Evolutionary conservation across 2,329 filamentous ascomycete species (phyloP), one percentile per base, ranked within the genome.

Genomic region (Scedosporium apiospermum): DNA sequence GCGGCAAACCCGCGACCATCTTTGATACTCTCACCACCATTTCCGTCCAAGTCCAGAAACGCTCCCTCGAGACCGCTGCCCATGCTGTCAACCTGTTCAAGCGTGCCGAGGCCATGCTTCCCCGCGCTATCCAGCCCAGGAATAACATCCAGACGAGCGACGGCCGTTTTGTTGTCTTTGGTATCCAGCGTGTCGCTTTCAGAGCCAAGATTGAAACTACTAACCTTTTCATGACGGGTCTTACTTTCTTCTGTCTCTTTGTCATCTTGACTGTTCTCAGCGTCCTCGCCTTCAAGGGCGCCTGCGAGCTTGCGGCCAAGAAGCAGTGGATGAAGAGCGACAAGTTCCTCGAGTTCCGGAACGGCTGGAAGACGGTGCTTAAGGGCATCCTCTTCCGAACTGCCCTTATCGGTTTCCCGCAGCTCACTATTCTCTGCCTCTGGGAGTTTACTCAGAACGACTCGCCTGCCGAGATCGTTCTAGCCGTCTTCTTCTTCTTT

Each of bases 301-400:
- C 88, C 67, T 91, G 88, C 73, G 93, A 97, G 74, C 73, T 89
- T 58, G 85, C 88, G 10, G 86, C 87, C 68, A 91, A 86, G 77
- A 81, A 85, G 65, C 86, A 86, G 69, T 89, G 85, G 81, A 91
- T 96, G 80, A 89, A 91, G 76, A 80, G 81, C 63, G 89, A 96
- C 72, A 92, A 90, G 69, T 97, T 97, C 75, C 81, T 88, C 68
- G 93, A 97, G 69, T 97, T 98, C 84, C 88, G 93, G 66, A 93
- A 95, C 69, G 92, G 91, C 68, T 97, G 93, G 93, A 87, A 88
- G 66, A 93, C 92, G 14, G 89, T 97, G 5, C 83, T 96, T 70
- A 96, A 96, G 80, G 93, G 93, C 63, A 96, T 97, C 68, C 81
- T 97, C 66, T 97, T 95, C 83, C 89, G 93, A 66, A 82, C 96